These are phyloP conservation scores for Eucalyptus rudis DNA, from an alignment of 345 rosid species.

Conservation along the genomic window DNA sequence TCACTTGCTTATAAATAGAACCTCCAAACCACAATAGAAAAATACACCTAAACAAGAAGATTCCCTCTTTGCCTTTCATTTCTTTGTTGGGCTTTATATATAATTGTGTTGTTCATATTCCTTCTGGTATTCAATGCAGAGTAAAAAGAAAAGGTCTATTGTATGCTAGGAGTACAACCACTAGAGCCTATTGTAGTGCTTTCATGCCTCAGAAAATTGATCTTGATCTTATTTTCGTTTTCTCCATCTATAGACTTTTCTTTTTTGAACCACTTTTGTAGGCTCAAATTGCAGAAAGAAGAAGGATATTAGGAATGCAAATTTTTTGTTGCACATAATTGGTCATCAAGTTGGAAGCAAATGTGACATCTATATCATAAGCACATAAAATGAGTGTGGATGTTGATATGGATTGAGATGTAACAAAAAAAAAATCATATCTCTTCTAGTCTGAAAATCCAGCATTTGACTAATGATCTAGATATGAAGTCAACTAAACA, in stretches of 20 bases:
- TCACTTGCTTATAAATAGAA: neutral
- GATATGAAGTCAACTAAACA: neutral
- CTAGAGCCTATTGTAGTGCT: neutral
- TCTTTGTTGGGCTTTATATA: neutral
- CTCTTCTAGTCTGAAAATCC: neutral
- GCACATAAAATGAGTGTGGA: neutral
- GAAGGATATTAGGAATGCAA: neutral
- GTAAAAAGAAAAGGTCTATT: neutral
- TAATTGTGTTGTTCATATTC: neutral
- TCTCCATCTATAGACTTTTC: neutral
- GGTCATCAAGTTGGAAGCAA: neutral
- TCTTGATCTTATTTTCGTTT: neutral
- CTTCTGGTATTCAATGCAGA: neutral
- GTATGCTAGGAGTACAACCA: neutral
- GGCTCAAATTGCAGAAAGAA: neutral
- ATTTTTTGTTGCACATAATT: neutral
- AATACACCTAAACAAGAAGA: neutral
- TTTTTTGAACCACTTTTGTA: neutral
- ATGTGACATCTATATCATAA: neutral
- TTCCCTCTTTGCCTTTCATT: neutral
- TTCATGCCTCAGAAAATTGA: neutral
- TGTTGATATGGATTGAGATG: neutral
- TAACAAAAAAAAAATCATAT: neutral
- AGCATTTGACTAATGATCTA: neutral
- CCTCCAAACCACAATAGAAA: neutral